These are phyloP conservation scores for Encephalitozoon hellem DNA, from an alignment of 371 early-diverging fungal genomes.

Conservation along the genomic window DNA sequence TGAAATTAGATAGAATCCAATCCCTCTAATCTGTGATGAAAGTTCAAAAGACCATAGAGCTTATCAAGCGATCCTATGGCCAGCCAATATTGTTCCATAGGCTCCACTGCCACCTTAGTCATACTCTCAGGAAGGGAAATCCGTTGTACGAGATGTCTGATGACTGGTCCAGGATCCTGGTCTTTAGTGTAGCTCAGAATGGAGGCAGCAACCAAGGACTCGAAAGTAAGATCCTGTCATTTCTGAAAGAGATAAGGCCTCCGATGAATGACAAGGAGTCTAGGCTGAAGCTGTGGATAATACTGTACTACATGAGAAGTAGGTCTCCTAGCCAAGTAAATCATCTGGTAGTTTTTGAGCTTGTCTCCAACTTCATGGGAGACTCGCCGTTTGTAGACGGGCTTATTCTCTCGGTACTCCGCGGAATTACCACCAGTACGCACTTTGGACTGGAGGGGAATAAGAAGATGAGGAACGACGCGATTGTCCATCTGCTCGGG, in stretches of 20 bases:
- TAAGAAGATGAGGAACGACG: constrained; percentile 29
- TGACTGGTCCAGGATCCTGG: constrained; percentile 44
- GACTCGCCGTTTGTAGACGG: constrained; percentile 30
- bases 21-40: not conserved
- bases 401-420: constrained; percentile 31
- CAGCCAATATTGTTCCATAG: constrained; percentile 52
- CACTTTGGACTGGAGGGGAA: constrained; percentile 21
- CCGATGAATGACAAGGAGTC: not conserved
- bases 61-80: constrained; percentile 43
- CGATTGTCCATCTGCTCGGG: constrained; percentile 10
- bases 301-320: constrained; percentile 40
- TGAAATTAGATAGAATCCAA: not conserved
- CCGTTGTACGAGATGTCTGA: constrained; percentile 28
- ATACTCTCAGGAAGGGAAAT: constrained; percentile 1
- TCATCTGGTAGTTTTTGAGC: constrained; percentile 44
- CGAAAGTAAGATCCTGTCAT: constrained; percentile 38
- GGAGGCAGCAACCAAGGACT: constrained; percentile 36
- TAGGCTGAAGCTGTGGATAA: constrained; percentile 38
- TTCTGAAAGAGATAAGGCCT: constrained; percentile 31
- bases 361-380: constrained; percentile 40
- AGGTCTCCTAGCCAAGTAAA: constrained; percentile 30
- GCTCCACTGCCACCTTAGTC: constrained; percentile 14
- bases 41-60: constrained; percentile 23
- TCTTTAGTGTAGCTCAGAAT: constrained; percentile 7
- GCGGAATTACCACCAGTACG: not conserved